Evolutionary conservation across 495 filamentous ascomycete species (phyloP).

Genomic region (Lasiosphaeris hirsuta): DNA sequence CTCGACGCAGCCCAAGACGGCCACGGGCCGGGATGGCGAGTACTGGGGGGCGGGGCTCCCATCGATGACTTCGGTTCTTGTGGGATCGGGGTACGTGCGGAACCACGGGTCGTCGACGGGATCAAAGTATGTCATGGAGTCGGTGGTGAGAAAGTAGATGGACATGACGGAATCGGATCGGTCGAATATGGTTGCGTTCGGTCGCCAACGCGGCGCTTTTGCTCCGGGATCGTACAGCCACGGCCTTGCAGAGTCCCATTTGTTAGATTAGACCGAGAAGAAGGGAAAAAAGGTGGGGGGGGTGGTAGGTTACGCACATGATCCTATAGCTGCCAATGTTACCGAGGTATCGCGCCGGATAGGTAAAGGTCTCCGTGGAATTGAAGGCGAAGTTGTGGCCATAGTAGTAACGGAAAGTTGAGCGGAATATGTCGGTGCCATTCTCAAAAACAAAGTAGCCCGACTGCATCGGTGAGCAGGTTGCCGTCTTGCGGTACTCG

Average conservation of each 20-base stretch:
- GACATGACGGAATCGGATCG: background rate
- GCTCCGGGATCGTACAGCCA: too few species aligned
- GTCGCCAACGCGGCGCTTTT: too few species aligned
- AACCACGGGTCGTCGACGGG: background rate
- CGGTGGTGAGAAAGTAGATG: background rate
- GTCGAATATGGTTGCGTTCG: constrained; percentile 1
- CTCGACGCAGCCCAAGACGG: constrained; percentile 1
- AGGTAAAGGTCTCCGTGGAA: background rate
- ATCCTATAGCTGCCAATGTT: too few species aligned
- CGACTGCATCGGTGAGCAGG: background rate
- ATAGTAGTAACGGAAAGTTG: background rate
- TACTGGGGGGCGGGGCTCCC: background rate
- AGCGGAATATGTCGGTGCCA: too few species aligned
- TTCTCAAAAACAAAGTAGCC: background rate
- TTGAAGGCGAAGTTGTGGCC: background rate
- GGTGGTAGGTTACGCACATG: too few species aligned
- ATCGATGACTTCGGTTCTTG: background rate
- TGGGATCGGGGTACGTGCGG: background rate
- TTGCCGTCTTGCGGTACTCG: background rate
- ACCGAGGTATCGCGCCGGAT: too few species aligned
- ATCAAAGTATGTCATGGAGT: background rate
- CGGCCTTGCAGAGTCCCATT: too few species aligned
- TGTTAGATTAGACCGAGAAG: too few species aligned
- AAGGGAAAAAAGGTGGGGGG: too few species aligned
- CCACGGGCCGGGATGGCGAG: background rate